Conservation (phyloP, 371 early-diverging fungal species). For the Blakeslea trispora region DNA sequence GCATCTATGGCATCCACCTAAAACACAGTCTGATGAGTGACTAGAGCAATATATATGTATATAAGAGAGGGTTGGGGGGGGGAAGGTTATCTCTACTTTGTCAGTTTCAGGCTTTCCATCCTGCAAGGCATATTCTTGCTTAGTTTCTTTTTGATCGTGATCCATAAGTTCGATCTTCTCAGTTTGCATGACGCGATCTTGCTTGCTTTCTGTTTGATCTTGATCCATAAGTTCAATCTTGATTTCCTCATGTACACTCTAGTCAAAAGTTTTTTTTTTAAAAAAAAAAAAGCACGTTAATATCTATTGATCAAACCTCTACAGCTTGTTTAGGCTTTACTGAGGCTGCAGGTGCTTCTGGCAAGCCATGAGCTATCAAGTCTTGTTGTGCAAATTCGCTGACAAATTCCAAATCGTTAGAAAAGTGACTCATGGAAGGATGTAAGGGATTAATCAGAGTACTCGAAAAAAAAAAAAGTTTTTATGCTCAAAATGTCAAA, state of each 20-base stretch:
- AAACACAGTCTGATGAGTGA: too few species aligned
- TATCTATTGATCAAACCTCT: too few species aligned
- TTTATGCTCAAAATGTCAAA: neutral
- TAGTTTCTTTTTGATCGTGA: too few species aligned
- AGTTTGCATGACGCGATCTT: neutral
- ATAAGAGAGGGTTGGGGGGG: too few species aligned
- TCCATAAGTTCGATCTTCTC: neutral
- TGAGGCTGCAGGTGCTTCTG: neutral
- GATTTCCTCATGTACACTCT: neutral
- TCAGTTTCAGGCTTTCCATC: too few species aligned
- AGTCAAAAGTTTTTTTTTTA: neutral
- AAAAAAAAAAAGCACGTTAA: too few species aligned
- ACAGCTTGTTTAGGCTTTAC: too few species aligned
- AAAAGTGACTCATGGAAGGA: conserved; percentile 2
- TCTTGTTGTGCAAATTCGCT: conserved; percentile 15
- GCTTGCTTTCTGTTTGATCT: neutral
- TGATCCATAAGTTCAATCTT: neutral
- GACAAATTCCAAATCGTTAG: conserved; percentile 15
- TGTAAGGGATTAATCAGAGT: neutral
- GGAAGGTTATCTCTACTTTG: too few species aligned
- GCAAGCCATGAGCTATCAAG: neutral
- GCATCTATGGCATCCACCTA: conserved; percentile 33
- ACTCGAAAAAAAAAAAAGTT: neutral
- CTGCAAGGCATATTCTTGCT: too few species aligned
- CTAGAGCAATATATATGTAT: neutral